phyloP scores from a whole-genome alignment of 1,284 basidiomycete species.

The Coniferiporia weirii region DNA sequence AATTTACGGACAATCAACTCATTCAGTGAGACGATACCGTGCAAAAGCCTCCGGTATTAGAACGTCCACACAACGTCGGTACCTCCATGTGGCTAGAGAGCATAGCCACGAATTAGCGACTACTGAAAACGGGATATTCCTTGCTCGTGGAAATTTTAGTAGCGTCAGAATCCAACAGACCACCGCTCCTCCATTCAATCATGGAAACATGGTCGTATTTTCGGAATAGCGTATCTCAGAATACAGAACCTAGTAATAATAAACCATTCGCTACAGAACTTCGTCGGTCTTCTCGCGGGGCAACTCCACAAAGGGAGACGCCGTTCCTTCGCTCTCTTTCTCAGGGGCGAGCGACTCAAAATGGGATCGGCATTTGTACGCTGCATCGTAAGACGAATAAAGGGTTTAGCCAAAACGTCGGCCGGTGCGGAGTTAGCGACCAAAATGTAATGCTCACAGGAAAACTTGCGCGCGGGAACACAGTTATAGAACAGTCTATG shows the following conservation, averaged over 20 bases:
- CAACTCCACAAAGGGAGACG: neutral
- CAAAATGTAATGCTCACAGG: neutral
- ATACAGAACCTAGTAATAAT: neutral
- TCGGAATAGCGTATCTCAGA: neutral
- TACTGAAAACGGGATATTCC: no score
- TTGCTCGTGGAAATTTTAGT: no score
- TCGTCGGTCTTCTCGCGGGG: neutral
- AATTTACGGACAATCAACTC: no score
- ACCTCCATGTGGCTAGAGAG: no score
- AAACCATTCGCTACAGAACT: neutral
- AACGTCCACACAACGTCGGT: no score
- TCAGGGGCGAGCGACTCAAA: neutral
- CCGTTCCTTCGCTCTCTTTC: neutral
- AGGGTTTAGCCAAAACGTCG: neutral
- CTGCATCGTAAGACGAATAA: neutral
- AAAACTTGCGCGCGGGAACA: conserved; percentile 3
- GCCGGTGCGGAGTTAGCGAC: neutral
- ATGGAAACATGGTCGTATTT: neutral
- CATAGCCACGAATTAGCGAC: no score
- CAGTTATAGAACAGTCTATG: conserved; percentile 3
- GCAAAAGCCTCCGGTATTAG: no score
- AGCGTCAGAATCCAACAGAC: no score
- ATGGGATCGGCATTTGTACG: neutral
- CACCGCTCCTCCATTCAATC: no score
- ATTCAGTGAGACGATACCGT: no score